phyloP scores from a whole-genome alignment of 768 basidiomycete species.

The Collybia nuda region DNA sequence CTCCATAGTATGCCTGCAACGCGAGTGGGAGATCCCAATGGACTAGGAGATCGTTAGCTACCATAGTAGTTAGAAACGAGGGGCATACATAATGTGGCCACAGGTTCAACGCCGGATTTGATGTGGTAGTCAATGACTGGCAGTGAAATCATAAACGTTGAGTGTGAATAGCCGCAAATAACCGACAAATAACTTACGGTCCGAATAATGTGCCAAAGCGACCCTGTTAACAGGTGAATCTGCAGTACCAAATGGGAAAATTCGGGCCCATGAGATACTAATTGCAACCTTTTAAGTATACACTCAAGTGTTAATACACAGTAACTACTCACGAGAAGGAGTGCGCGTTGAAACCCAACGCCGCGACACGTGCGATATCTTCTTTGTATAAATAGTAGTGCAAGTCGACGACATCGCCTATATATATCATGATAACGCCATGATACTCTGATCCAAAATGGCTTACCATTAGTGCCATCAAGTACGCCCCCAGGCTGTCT shows the following conservation, averaged over 20 bases:
- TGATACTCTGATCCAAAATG: background rate
- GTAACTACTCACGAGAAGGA: slow-evolving; percentile 53
- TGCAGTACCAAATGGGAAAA: slow-evolving; percentile 48
- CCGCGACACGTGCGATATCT: slow-evolving; percentile 46
- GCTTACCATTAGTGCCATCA: slow-evolving; percentile 43
- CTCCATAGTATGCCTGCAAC: slow-evolving; percentile 47
- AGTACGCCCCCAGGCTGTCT: slow-evolving; percentile 38
- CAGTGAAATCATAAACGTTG: background rate
- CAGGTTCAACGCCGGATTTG: slow-evolving; percentile 39
- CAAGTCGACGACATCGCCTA: slow-evolving; percentile 47
- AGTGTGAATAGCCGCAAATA: background rate
- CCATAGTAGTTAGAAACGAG: background rate
- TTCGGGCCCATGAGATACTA: slow-evolving; percentile 51
- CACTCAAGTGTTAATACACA: no score
- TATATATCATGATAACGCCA: background rate
- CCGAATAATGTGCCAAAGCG: slow-evolving; percentile 44
- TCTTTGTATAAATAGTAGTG: slow-evolving; percentile 56
- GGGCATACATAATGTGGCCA: slow-evolving; percentile 44
- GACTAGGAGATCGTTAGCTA: slow-evolving; percentile 22
- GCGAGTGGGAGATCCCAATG: slow-evolving; percentile 52
- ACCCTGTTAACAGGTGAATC: slow-evolving; percentile 50
- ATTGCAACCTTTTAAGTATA: background rate
- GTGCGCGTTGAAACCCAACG: slow-evolving; percentile 48
- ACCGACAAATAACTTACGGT: slow-evolving; percentile 24
- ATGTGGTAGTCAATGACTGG: slow-evolving; percentile 48